These are phyloP conservation scores for Sanghuangporus sanghuang DNA, from an alignment of 1,284 basidiomycete species.

Conservation along the genomic window DNA sequence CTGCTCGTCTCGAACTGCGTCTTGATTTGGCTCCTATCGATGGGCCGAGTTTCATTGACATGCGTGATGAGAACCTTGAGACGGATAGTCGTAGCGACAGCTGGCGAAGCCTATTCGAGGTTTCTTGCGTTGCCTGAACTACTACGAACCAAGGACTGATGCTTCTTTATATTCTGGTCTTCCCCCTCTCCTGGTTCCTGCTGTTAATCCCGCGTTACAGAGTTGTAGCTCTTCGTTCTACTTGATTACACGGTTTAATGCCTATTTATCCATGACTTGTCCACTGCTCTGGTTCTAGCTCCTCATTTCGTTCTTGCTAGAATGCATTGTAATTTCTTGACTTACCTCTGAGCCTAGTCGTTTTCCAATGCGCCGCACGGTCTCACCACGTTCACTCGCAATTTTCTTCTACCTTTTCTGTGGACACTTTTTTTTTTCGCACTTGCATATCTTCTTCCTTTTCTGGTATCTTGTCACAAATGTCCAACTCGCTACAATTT, in stretches of 20 bases:
- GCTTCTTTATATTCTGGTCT: not conserved
- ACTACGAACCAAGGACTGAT: not conserved
- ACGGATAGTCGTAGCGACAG: conserved; percentile 15
- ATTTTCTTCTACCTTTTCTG: not conserved
- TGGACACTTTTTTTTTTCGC: not conserved
- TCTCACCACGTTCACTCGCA: too few relatives aligned
- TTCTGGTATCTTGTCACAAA: not conserved
- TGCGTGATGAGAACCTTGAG: conserved; percentile 15
- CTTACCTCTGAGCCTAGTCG: not conserved
- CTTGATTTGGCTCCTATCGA: conserved; percentile 10
- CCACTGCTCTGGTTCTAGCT: not conserved
- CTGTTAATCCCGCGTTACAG: not conserved
- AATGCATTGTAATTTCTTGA: not conserved
- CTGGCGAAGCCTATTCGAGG: conserved; percentile 17
- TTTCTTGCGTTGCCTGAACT: conserved; percentile 11
- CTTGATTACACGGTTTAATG: not conserved
- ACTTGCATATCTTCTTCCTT: not conserved
- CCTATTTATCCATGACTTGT: not conserved
- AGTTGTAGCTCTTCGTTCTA: not conserved
- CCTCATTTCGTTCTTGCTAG: not conserved
- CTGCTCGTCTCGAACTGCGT: conserved; percentile 6
- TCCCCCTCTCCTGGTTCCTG: not conserved
- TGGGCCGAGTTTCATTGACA: conserved; percentile 17
- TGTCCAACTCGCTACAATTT: not conserved
- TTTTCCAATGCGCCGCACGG: too few relatives aligned